Evolutionary conservation across 805 yeast genomes (phyloP).

Genomic region (Candida mattraensis): DNA sequence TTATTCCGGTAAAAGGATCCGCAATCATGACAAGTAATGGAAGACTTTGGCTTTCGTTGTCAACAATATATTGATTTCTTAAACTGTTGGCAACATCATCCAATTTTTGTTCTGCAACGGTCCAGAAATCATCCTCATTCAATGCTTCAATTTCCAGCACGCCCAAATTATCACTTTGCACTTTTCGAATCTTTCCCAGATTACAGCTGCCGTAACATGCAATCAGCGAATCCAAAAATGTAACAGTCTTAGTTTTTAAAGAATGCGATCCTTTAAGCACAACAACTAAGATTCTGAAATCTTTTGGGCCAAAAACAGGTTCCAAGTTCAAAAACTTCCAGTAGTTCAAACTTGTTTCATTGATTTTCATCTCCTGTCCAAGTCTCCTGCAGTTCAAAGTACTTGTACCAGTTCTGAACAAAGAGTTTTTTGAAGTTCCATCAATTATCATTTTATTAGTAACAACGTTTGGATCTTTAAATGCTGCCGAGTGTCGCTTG

Average conservation of each 20-base stretch:
- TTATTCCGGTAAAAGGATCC: conserved; percentile 41
- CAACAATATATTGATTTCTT: conserved; percentile 14
- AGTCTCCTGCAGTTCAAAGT: conserved; percentile 35
- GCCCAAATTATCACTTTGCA: conserved; percentile 16
- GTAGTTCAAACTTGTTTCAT: conserved; percentile 47
- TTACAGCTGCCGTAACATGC: conserved; percentile 48
- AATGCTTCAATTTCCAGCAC: conserved; percentile 23
- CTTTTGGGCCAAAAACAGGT: conserved; percentile 50
- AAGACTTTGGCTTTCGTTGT: conserved; percentile 5
- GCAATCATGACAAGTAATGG: conserved; percentile 55
- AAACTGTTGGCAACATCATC: conserved; percentile 11
- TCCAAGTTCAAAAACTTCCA: conserved; percentile 61
- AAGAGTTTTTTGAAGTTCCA: conserved; percentile 16
- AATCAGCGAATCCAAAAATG: conserved; percentile 41
- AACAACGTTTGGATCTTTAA: conserved; percentile 2
- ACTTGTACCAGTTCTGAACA: conserved; percentile 39
- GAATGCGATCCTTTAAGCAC: conserved; percentile 27
- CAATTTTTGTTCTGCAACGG: conserved; percentile 25
- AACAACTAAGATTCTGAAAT: conserved; percentile 52
- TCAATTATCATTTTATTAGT: conserved; percentile 16
- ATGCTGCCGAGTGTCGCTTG: conserved; percentile 5
- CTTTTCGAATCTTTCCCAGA: conserved; percentile 40
- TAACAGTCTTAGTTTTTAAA: conserved; percentile 29
- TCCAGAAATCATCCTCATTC: conserved; percentile 26
- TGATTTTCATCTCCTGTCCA: conserved; percentile 43